Evolutionary conservation across 2,329 filamentous ascomycete species (phyloP).

Genomic region (Cadophora malorum): DNA sequence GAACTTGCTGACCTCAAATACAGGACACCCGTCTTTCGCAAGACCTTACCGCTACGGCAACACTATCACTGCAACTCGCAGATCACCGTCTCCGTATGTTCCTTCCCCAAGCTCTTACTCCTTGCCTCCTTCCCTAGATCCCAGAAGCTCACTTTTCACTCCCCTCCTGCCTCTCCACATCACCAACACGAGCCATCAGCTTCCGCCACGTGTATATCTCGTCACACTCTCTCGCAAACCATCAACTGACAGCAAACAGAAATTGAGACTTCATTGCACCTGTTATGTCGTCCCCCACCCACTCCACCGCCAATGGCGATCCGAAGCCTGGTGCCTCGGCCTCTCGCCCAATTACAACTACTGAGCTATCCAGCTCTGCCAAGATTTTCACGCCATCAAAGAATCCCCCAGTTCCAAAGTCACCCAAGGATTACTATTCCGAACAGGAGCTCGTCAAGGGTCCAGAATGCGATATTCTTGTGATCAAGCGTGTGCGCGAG

Average conservation of each 20-base stretch:
- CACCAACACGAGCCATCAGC: not conserved
- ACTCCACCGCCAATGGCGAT: not conserved
- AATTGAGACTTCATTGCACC: not conserved
- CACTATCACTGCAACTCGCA: constrained; percentile 4
- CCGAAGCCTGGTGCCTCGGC: not conserved
- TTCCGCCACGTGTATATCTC: not conserved
- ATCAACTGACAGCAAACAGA: constrained; percentile 6
- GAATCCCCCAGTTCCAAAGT: not conserved
- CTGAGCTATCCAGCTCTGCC: not conserved
- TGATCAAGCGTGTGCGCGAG: not conserved
- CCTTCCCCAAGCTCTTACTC: too few relatives aligned
- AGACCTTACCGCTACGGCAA: constrained; percentile 1
- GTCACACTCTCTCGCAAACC: not conserved
- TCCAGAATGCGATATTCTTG: not conserved
- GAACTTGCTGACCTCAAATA: too few relatives aligned
- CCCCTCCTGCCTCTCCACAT: not conserved
- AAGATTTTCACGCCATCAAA: not conserved
- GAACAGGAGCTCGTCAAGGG: not conserved
- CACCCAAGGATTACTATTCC: not conserved
- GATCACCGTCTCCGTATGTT: not conserved
- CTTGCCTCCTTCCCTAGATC: too few relatives aligned
- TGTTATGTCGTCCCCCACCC: constrained; percentile 6
- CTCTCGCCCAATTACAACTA: constrained; percentile 12
- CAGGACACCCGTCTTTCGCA: not conserved
- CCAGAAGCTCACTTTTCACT: not conserved